phyloP scores from a whole-genome alignment of 495 filamentous ascomycete species.

The Baudoinia panamericana region DNA sequence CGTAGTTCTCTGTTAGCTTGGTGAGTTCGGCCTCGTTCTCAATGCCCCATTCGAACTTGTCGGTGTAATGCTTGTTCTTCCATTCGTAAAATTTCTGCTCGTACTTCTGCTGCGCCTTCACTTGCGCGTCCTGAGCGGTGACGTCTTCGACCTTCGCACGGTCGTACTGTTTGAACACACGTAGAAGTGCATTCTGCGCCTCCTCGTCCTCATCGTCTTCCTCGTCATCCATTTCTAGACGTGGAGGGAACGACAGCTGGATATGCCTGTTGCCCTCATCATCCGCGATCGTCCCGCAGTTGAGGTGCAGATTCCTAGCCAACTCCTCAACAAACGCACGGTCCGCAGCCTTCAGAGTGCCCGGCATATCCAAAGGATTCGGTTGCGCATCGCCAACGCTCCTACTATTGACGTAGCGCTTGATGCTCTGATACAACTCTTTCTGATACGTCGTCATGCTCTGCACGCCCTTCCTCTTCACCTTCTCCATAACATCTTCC shows the following conservation, averaged over 20 bases:
- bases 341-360: slow-evolving; percentile 66
- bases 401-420: slow-evolving; percentile 61
- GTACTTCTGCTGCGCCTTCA: slow-evolving; percentile 67
- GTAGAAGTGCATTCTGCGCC: slow-evolving; percentile 62
- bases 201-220: slow-evolving; percentile 69
- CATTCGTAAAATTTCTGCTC: slow-evolving; percentile 74
- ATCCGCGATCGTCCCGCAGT: slow-evolving; percentile 69
- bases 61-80: slow-evolving; percentile 83
- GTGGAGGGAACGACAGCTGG: slow-evolving; percentile 53
- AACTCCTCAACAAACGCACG: slow-evolving; percentile 84
- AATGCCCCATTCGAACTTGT: slow-evolving; percentile 84
- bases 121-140: slow-evolving; percentile 62
- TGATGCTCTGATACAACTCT: slow-evolving; percentile 66
- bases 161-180: slow-evolving; percentile 80
- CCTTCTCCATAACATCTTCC: slow-evolving; percentile 49
- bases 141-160: slow-evolving; percentile 75
- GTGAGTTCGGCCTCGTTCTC: slow-evolving; percentile 70
- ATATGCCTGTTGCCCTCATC: slow-evolving; percentile 70
- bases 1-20: slow-evolving; percentile 86
- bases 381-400: slow-evolving; percentile 31
- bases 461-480: slow-evolving; percentile 45
- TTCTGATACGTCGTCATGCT: slow-evolving; percentile 72
- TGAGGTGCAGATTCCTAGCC: slow-evolving; percentile 63
- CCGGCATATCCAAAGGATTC: slow-evolving; percentile 53
- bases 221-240: slow-evolving; percentile 39